Percentiles rank a stretch among this genome's conserved stretches.
These are phyloP conservation scores for Fagopyrum esculentum DNA, from an alignment of 148 eudicot genomes.

Conservation along the genomic window DNA sequence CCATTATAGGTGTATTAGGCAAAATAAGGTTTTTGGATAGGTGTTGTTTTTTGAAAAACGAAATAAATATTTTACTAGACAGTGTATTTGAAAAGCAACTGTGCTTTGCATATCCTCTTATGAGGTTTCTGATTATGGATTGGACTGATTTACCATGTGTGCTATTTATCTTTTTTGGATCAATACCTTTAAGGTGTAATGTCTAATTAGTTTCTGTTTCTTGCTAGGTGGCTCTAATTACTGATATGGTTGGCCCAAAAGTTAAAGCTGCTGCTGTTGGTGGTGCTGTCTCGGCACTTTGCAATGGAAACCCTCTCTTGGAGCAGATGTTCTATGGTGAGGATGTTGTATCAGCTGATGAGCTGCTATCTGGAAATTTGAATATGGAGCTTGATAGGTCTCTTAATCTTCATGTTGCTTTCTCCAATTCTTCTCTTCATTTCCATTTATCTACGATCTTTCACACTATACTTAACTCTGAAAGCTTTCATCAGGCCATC, in stretches of 20 bases:
- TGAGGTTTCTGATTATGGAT: neutral
- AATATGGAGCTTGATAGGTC: slow-evolving; percentile 44
- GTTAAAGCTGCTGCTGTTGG: slow-evolving; percentile 70
- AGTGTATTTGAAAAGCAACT: neutral
- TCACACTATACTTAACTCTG: slow-evolving; percentile 7
- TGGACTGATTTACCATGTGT: neutral
- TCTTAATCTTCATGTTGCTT: slow-evolving; percentile 8
- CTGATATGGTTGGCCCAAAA: slow-evolving; percentile 63
- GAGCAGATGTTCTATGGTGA: slow-evolving; percentile 56
- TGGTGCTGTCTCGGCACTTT: slow-evolving; percentile 73
- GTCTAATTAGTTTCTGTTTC: neutral
- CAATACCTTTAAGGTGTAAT: neutral
- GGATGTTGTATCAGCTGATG: slow-evolving; percentile 29
- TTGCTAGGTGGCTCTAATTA: slow-evolving; percentile 62
- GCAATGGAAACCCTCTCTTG: slow-evolving; percentile 63
- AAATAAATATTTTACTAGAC: neutral
- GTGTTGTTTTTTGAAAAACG: too few relatives aligned
- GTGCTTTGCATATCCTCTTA: neutral
- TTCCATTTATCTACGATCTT: slow-evolving; percentile 7
- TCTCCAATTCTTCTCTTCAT: neutral
- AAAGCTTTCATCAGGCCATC: slow-evolving; percentile 41
- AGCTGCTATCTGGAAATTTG: slow-evolving; percentile 35
- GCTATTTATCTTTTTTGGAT: neutral
- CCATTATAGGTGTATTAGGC: too few relatives aligned
- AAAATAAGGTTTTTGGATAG: too few relatives aligned